Evolutionary conservation across 176 grass and related monocot species (phyloP).

Genomic region (Raddia guianensis): DNA sequence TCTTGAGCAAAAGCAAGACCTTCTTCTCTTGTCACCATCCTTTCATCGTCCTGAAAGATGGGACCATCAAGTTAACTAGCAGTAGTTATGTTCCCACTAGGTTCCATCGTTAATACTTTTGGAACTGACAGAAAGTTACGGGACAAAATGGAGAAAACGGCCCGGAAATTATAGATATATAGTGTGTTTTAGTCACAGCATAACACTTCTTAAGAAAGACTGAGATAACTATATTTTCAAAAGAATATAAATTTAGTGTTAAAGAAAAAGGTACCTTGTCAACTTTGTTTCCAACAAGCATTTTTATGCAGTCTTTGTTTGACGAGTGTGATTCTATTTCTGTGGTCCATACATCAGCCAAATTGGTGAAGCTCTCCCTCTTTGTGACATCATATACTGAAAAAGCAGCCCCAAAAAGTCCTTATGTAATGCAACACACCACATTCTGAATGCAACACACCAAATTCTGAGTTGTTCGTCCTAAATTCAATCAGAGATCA

Average conservation of each 20-base stretch:
- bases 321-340: constrained; percentile 82
- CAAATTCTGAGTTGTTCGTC: neutral
- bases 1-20: constrained; percentile 82
- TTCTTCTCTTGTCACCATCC: constrained; percentile 84
- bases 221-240: constrained; percentile 5
- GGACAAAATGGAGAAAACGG: neutral
- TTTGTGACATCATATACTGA: constrained; percentile 96
- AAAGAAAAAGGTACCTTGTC: constrained; percentile 75
- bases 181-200: neutral
- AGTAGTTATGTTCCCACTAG: neutral
- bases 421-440: neutral
- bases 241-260: constrained; percentile 3
- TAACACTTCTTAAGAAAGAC: neutral
- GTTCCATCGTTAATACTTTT: neutral
- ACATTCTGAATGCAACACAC: neutral
- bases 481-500: constrained; percentile 33
- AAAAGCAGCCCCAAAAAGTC: constrained; percentile 34
- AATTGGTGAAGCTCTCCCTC: constrained; percentile 91
- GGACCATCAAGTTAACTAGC: constrained; percentile 24
- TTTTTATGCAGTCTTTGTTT: constrained; percentile 86
- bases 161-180: neutral
- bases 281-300: constrained; percentile 97
- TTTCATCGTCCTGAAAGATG: constrained; percentile 71
- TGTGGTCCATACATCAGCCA: constrained; percentile 85
- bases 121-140: neutral